Evolutionary conservation across 345 rosid species (phyloP), one percentile per base, ranked within the genome.

Genomic region (Sisymbrium altissimum): DNA sequence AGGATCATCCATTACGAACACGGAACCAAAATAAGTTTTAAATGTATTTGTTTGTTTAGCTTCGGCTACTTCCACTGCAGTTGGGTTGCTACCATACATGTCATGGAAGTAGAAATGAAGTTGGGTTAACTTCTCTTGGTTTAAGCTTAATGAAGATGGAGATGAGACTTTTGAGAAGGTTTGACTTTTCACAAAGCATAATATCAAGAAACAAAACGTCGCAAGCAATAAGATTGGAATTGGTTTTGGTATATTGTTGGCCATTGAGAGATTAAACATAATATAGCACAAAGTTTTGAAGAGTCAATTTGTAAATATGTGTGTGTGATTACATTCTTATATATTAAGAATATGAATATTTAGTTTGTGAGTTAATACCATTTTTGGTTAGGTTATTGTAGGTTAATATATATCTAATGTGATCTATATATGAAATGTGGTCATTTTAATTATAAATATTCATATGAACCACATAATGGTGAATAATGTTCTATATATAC

Each of bases 41-140:
- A 81, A 81, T 25, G 55, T 15, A 48, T 79, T 77, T 25, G 84
- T 83, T 48, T 44, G 38, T 25, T 70, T 11, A 2, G 84, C 81
- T 65, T 74, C 50, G 29, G 87, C 84, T 5, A 84, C 79, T 14
- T 60, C 63, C 19, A 76, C 49, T 7, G 84, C 82, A 2, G 80
- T 81, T 7, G 81, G 70, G 78, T 80, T 73, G 12, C 39, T 59
- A 30, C 84, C 84, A 14, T 75, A 62, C 9, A 72, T 71, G 75
- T 87, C 91, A 41, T 87, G 91, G 80, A 83, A 82, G 76, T 80
- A 85, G 56, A 85, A 76, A 45, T 80, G 83, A 18, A 83, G 81
- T 64, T 83, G 87, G 70, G 71, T 81, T 4, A 83, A 73, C 45
- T 80, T 86, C 81, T 80, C 79, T 23, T 27, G 40, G 70, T 68